A percentile compares a stretch with the other conserved stretches of the same genome.
phyloP scores from a whole-genome alignment of 441 rosid genomes.

The Theobroma grandiflorum region DNA sequence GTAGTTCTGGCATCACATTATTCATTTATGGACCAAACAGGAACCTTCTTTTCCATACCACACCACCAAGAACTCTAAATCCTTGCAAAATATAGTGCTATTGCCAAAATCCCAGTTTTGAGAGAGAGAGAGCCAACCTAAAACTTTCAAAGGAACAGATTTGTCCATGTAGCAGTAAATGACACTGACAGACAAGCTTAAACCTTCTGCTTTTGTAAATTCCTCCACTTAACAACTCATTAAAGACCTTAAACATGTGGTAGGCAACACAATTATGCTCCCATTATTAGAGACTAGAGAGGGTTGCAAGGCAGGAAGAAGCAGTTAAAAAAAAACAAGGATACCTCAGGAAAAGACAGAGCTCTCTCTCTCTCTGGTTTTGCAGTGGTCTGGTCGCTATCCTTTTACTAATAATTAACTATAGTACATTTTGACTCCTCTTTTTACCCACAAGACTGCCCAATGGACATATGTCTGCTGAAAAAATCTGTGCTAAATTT shows the following conservation, averaged over 20 bases:
- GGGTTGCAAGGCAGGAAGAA: not conserved
- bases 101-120: not conserved
- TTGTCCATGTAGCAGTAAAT: constrained; percentile 9
- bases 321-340: not conserved
- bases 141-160: constrained; percentile 14
- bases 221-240: not conserved
- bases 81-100: constrained; percentile 18
- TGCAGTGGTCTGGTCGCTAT: constrained; percentile 38
- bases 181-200: constrained; percentile 9
- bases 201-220: not conserved
- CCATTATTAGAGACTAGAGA: constrained; percentile 1
- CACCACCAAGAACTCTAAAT: constrained; percentile 10
- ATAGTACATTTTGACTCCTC: constrained; percentile 55
- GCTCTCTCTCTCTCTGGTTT: constrained; percentile 19
- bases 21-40: constrained; percentile 27
- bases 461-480: constrained; percentile 28
- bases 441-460: constrained; percentile 49
- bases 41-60: constrained; percentile 27
- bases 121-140: not conserved
- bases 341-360: constrained; percentile 33
- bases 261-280: constrained; percentile 18
- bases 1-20: constrained; percentile 15
- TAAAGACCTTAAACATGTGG: not conserved
- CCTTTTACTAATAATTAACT: constrained; percentile 34
- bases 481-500: constrained; percentile 30